A percentile compares a stretch with the other conserved stretches of the same genome.
Conservation (phyloP, 139 green algal genomes). For the Chlamydomonas sphaeroides region DNA sequence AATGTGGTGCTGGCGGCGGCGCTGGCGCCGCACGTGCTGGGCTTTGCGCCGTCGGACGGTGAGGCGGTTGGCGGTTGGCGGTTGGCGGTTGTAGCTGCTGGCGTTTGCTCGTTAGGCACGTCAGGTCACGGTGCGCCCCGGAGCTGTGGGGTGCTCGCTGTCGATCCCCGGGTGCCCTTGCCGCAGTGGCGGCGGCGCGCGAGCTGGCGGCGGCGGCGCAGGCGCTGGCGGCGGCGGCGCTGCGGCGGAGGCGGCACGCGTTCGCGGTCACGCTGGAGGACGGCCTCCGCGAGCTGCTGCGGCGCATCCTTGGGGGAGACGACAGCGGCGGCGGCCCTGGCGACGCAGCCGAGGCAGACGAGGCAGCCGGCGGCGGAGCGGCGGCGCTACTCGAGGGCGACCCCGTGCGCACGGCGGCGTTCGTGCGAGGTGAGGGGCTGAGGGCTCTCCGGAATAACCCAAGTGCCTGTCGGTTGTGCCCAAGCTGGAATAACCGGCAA, state of each 20-base stretch:
- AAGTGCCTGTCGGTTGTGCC: too few relatives aligned
- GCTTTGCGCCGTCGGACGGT: conserved; percentile 7
- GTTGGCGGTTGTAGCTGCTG: too few relatives aligned
- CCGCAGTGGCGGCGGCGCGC: background rate
- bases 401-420: background rate
- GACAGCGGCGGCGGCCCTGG: too few relatives aligned
- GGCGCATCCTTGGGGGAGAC: background rate
- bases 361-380: too few relatives aligned
- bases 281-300: conserved; percentile 14
- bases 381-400: background rate
- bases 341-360: too few relatives aligned
- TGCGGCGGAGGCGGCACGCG: background rate
- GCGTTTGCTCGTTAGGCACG: too few relatives aligned
- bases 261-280: background rate
- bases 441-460: too few relatives aligned
- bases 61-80: background rate
- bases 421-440: conserved; percentile 4
- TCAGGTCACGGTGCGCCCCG: too few relatives aligned
- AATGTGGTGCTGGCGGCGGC: conserved; percentile 13
- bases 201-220: conserved; percentile 1
- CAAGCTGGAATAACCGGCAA: too few relatives aligned
- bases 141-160: too few relatives aligned
- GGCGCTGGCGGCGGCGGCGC: background rate
- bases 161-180: too few relatives aligned
- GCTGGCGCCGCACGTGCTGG: conserved; percentile 29